phyloP scores from a whole-genome alignment of 495 filamentous ascomycete genomes.

The Peziza echinospora region DNA sequence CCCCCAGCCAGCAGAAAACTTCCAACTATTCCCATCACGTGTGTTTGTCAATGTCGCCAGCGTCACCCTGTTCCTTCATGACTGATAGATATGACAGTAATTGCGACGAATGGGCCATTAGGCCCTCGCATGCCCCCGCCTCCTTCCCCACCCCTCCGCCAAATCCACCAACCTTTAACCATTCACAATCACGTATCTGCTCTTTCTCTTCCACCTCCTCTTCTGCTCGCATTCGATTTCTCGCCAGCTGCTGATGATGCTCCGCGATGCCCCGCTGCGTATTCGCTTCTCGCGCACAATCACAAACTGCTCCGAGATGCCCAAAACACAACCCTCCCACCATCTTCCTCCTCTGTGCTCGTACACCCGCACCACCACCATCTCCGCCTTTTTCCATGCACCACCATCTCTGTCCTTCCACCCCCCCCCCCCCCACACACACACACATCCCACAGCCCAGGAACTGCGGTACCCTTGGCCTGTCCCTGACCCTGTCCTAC shows the following conservation, averaged over 20 bases:
- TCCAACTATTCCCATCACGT: no score
- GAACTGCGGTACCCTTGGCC: no score
- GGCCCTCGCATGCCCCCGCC: no score
- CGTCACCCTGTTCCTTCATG: no score
- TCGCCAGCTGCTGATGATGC: background rate
- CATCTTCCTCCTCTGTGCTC: background rate
- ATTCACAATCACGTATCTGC: background rate
- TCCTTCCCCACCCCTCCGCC: no score
- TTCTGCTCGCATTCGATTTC: background rate
- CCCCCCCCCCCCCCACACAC: background rate
- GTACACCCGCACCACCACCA: background rate
- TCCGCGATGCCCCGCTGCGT: background rate
- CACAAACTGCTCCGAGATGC: no score
- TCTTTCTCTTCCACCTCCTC: background rate
- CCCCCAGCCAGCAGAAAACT: no score
- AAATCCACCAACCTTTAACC: background rate
- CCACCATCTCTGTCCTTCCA: background rate
- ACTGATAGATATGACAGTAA: no score
- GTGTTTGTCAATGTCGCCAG: no score
- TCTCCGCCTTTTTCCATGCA: background rate
- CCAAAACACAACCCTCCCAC: background rate
- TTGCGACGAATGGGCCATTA: no score
- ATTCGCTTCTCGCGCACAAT: background rate
- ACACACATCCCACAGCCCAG: no score
- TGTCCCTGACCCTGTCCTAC: background rate